Percentiles rank a stretch among this genome's conserved stretches.
Evolutionary conservation across 345 rosid genomes (phyloP).

Genomic region (Rubroshorea leprosula): DNA sequence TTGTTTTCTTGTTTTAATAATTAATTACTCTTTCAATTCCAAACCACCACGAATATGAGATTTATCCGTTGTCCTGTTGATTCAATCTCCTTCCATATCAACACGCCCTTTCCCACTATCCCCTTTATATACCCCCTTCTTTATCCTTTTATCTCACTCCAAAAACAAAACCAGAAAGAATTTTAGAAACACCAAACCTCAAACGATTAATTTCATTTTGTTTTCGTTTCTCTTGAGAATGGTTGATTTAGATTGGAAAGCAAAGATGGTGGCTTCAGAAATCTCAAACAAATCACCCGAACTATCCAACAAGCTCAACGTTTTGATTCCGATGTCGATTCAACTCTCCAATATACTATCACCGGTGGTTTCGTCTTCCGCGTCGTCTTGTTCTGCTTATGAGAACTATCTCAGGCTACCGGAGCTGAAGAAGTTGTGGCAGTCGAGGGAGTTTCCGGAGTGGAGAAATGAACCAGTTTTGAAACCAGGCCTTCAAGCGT

Average conservation of each 20-base stretch:
- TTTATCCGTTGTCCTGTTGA: too few species aligned
- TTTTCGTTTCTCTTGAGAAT: conserved; percentile 17
- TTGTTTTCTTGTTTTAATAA: too few species aligned
- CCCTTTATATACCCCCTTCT: too few species aligned
- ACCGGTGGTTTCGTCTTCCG: conserved; percentile 33
- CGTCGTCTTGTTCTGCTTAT: conserved; percentile 60
- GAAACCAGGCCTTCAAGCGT: conserved; percentile 76
- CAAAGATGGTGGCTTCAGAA: conserved; percentile 46
- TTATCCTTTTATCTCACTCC: too few species aligned
- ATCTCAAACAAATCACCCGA: conserved; percentile 39
- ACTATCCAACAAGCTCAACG: conserved; percentile 36
- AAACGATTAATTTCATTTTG: not conserved
- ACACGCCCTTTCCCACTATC: too few species aligned
- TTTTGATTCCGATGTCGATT: conserved; percentile 34
- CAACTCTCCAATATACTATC: conserved; percentile 19
- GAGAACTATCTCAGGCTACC: conserved; percentile 74
- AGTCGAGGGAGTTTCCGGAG: conserved; percentile 34
- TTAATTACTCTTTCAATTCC: too few species aligned
- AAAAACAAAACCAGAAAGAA: not conserved
- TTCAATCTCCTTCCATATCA: too few species aligned
- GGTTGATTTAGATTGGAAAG: conserved; percentile 63
- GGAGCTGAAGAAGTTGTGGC: conserved; percentile 57
- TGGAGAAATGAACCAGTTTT: conserved; percentile 63
- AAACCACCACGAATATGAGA: too few species aligned
- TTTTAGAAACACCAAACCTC: not conserved